A percentile compares a stretch with the other conserved stretches of the same genome.
Evolutionary conservation across 2,329 filamentous ascomycete species (phyloP).

Genomic region (Phialophora verrucosa): DNA sequence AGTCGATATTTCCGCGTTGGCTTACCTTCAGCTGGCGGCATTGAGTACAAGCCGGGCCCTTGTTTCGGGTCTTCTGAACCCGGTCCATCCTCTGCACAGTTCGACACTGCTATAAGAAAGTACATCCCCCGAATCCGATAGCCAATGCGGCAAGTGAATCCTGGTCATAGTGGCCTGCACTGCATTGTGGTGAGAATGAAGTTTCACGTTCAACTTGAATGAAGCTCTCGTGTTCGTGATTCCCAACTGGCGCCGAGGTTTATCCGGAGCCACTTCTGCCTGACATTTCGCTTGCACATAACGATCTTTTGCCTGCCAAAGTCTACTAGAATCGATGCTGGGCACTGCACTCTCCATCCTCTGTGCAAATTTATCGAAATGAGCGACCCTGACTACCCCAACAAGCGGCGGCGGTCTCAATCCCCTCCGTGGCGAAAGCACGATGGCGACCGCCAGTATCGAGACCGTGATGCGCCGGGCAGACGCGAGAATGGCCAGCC

Average conservation of each 20-base stretch:
- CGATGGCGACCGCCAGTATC: conserved; percentile 21
- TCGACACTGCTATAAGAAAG: not conserved
- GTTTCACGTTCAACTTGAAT: not conserved
- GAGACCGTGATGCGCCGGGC: conserved; percentile 24
- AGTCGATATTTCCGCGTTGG: not conserved
- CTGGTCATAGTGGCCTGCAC: conserved; percentile 3
- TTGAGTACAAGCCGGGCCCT: conserved; percentile 21
- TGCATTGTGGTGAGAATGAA: not conserved
- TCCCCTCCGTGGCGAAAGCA: conserved; percentile 50
- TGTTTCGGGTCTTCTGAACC: conserved; percentile 19
- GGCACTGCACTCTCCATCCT: not conserved
- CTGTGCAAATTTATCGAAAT: conserved; percentile 33
- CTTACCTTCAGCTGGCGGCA: conserved; percentile 21
- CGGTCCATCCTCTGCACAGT: conserved; percentile 19
- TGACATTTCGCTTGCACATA: not conserved
- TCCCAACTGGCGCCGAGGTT: not conserved
- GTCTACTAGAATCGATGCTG: not conserved
- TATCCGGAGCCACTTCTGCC: not conserved
- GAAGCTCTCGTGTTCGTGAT: not conserved
- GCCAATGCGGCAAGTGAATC: not conserved
- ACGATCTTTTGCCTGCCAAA: not conserved
- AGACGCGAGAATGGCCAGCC: conserved; percentile 23
- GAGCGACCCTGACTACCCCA: conserved; percentile 32
- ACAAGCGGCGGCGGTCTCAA: conserved; percentile 50
- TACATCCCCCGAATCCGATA: not conserved